These are phyloP conservation scores for Microstegium vimineum DNA, from an alignment of 176 grass and related monocot genomes.

Conservation along the genomic window DNA sequence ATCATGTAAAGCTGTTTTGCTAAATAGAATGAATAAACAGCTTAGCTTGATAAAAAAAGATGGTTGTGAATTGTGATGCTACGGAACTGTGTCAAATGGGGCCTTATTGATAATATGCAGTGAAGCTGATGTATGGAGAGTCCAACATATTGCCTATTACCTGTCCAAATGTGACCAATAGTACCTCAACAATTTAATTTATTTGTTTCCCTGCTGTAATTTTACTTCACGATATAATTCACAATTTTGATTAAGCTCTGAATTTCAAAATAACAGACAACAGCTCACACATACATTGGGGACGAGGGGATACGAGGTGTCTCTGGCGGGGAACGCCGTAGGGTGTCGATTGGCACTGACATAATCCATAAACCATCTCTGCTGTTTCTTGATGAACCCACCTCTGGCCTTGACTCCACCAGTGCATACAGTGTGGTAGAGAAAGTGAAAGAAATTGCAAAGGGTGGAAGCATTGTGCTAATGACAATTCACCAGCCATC, in stretches of 20 bases:
- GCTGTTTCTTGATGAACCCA: constrained; percentile 68
- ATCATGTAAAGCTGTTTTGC: too few relatives aligned
- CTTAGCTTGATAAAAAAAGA: too few relatives aligned
- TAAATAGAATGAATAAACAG: too few relatives aligned
- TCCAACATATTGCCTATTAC: not conserved
- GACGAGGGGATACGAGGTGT: constrained; percentile 60
- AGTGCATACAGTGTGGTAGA: constrained; percentile 67
- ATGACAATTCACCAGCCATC: constrained; percentile 95
- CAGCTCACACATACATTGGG: constrained; percentile 69
- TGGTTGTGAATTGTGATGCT: too few relatives aligned
- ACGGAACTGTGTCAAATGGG: too few relatives aligned
- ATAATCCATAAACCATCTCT: constrained; percentile 70
- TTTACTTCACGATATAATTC: not conserved
- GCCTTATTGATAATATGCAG: not conserved
- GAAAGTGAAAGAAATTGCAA: constrained; percentile 69
- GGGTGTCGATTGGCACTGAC: constrained; percentile 64
- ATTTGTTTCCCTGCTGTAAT: not conserved
- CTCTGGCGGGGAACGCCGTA: constrained; percentile 57
- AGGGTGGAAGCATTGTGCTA: constrained; percentile 68
- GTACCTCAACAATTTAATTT: not conserved
- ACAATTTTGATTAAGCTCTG: not conserved
- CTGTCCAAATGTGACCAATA: not conserved
- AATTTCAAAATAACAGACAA: constrained; percentile 38
- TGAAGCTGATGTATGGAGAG: not conserved
- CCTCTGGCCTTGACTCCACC: constrained; percentile 72